Evolutionary conservation across 2,329 filamentous ascomycete species (phyloP).

Genomic region (Ophiosphaerella herpotricha): DNA sequence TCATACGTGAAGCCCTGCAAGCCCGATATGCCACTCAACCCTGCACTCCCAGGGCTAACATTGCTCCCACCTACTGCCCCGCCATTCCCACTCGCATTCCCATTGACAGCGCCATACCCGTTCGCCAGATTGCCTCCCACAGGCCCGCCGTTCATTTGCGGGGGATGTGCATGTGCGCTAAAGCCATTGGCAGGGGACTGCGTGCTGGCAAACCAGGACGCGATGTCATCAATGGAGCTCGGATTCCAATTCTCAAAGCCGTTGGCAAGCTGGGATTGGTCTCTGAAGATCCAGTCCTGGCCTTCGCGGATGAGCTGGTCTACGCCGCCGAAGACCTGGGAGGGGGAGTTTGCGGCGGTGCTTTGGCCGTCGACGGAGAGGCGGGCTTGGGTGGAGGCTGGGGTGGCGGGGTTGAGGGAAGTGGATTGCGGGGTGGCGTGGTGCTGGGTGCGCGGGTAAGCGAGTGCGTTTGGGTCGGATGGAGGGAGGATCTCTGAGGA

Average conservation of each 20-base stretch:
- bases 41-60: slow-evolving; percentile 1
- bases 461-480: slow-evolving; percentile 33
- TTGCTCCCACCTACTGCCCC: slow-evolving; percentile 1
- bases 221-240: slow-evolving; percentile 35
- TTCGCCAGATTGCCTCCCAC: slow-evolving; percentile 14
- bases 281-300: slow-evolving; percentile 65
- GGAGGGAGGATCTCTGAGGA: slow-evolving; percentile 37
- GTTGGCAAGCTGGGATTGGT: slow-evolving; percentile 64
- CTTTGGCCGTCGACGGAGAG: slow-evolving; percentile 33
- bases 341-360: slow-evolving; percentile 48
- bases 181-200: slow-evolving; percentile 17
- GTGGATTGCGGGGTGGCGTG: slow-evolving; percentile 22
- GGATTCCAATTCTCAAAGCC: slow-evolving; percentile 67
- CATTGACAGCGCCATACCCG: slow-evolving; percentile 18
- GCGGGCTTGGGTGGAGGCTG: slow-evolving; percentile 28
- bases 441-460: slow-evolving; percentile 40
- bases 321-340: slow-evolving; percentile 62
- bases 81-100: slow-evolving; percentile 18
- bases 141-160: slow-evolving; percentile 22
- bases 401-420: slow-evolving; percentile 23
- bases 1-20: slow-evolving; percentile 31
- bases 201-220: slow-evolving; percentile 31
- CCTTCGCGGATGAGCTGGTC: slow-evolving; percentile 66
- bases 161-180: neutral
- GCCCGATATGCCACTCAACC: slow-evolving; percentile 8